Base-by-base conservation (phyloP, 805 yeast genomes). In the Zygoascus tannicola region DNA sequence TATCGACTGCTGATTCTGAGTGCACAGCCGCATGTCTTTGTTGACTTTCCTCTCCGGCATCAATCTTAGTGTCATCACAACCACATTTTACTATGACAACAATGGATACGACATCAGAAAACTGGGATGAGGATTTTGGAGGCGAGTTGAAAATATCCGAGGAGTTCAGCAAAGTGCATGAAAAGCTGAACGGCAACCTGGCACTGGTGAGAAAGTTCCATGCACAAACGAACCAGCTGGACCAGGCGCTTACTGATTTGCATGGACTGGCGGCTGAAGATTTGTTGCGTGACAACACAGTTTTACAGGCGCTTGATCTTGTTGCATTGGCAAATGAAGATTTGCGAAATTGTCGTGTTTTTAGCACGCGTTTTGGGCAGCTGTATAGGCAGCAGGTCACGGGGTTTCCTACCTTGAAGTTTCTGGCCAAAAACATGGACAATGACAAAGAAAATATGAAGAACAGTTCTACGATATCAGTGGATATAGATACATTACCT, bases 51-150 rank as follows among this genome's bases (percentile, higher is more conserved):
- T n/a, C n/a, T n/a, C n/a, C n/a, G n/a, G n/a, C n/a, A n/a, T n/a
- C n/a, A n/a, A n/a, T n/a, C n/a, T n/a, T n/a, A n/a, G n/a, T n/a
- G n/a, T n/a, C n/a, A n/a, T n/a, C n/a, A n/a, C n/a, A n/a, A n/a
- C n/a, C n/a, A n/a, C n/a, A n/a, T n/a, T n/a, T n/a, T n/a, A n/a
- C n/a, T n/a, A n/a, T n/a, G n/a, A n/a, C n/a, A n/a, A n/a, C n/a
- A n/a, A n/a, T n/a, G n/a, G n/a, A n/a, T n/a, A n/a, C n/a, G n/a
- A n/a, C n/a, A 18, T 37, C 47, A n/a, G 55, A 51, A 16, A 41
- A 37, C 88, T 85, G 65, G 94, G 94, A 4, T 68, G 74, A 57
- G 85, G 85, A 61, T 67, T 85, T 57, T 44, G 50, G 49, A 3
- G 59, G 56, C 10, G 59, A 52, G 5, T 38, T 57, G 14, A 33